phyloP scores from a whole-genome alignment of 106 monocot genomes.

The Dendrobium huoshanense region DNA sequence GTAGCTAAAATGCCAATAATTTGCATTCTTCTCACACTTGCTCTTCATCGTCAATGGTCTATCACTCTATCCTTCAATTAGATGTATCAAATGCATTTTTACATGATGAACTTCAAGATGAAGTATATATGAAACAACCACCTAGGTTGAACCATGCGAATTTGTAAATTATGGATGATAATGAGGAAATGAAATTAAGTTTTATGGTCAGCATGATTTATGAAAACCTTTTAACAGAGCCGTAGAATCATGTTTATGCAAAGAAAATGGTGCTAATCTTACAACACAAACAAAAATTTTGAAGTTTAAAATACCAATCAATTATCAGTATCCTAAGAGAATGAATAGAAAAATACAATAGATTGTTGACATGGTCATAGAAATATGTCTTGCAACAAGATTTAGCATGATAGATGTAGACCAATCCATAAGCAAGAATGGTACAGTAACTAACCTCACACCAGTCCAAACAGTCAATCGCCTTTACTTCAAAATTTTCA shows the following conservation, averaged over 20 bases:
- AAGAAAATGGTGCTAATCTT: background rate
- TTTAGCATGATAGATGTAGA: no score
- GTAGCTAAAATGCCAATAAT: no score
- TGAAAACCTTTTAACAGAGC: background rate
- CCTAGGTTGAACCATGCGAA: background rate
- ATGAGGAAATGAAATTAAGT: background rate
- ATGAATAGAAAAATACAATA: background rate
- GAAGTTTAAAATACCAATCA: background rate
- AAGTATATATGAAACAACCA: no score
- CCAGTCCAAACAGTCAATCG: conserved; percentile 12
- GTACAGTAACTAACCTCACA: conserved; percentile 14
- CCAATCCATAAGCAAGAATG: background rate
- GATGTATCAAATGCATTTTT: no score
- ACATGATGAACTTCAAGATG: no score
- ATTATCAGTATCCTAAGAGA: background rate
- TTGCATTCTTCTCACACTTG: no score
- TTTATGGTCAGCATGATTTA: background rate
- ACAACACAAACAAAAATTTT: background rate
- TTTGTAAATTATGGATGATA: background rate
- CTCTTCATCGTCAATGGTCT: no score
- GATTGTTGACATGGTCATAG: background rate
- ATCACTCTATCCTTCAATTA: no score
- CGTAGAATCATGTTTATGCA: background rate
- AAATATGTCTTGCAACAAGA: background rate
- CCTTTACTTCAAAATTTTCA: conserved; percentile 25